Base-by-base conservation (phyloP, 192 early-diverging fungal genomes). In the Dispira simplex region DNA sequence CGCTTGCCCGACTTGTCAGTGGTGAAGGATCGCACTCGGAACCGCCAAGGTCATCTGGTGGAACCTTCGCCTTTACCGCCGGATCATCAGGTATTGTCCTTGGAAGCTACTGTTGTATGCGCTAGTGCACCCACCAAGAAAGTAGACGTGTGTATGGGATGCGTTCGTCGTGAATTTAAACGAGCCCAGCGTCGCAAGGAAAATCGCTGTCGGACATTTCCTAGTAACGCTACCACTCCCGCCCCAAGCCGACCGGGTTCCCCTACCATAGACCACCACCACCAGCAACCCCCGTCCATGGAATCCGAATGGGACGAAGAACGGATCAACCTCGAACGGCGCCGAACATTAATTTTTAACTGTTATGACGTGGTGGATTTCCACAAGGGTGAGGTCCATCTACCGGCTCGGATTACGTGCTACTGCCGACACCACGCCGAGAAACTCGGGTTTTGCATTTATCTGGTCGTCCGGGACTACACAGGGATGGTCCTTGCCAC, bases 391-490 rank as follows among this genome's bases (percentile, higher is more conserved):
- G 92, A 94, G 69, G 81, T 83, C 6, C 83, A 90, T 63, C 75
- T 97, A 47, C 93, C 94, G 32, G 90, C 91, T 21, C 80, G 94
- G 46, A 92, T 97, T 63, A 95, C 94, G 8, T 97, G 94, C 77
- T 97, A 97, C 69, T 95, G 93, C 76, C 81, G 94, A 2, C 94
- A 97, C 66, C 93, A 95, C 71, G 80, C 83, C 71, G 94, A 97
- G 66, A 95, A 94, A 76, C 72, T 84, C 9, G 94, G 94, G 8
- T 97, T 97, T 70, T 92, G 84, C 67, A 78, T 97, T 52, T 88
- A 88, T 65, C 87, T 95, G 69, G 77, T 81, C 28, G 79, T 92
- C 63, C 75, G 78, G 21, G 89, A 97, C 69, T 64, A 79, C 53
- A 70, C 71, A 58, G 79, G 79, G 65, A 66, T 70, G 14, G 70